Conservation (phyloP, 768 basidiomycete species). For the Termitomyces sp. region DNA sequence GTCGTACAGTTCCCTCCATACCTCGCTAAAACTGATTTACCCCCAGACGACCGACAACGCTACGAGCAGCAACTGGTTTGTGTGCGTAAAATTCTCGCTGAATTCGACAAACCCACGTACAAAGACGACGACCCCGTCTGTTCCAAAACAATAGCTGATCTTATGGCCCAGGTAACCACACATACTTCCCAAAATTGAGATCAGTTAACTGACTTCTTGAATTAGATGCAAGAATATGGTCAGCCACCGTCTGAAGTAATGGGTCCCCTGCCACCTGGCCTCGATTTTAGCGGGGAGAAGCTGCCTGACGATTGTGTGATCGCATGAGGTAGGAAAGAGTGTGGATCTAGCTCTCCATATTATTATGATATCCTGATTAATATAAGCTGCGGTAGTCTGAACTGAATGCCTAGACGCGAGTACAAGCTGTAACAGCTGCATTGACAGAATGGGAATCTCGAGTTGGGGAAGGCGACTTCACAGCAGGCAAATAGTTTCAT, state of each 20-base stretch:
- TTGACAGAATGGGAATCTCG: neutral
- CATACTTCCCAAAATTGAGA: neutral
- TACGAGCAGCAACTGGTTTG: conserved; percentile 56
- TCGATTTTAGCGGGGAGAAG: conserved; percentile 33
- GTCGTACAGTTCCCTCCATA: conserved; percentile 67
- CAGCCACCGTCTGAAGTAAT: conserved; percentile 64
- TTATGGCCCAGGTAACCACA: conserved; percentile 54
- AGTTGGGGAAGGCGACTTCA: neutral
- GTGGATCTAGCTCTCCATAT: neutral
- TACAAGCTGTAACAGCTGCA: neutral
- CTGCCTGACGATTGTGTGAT: conserved; percentile 9
- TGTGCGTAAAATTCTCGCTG: conserved; percentile 51
- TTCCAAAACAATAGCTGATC: conserved; percentile 45
- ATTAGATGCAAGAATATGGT: conserved; percentile 75
- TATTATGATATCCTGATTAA: neutral
- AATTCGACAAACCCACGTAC: conserved; percentile 61
- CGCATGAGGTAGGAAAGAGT: neutral
- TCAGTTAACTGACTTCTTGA: conserved; percentile 30
- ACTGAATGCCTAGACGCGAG: neutral
- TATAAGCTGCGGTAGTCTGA: neutral
- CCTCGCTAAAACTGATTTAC: conserved; percentile 50
- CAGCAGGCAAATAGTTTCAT: neutral
- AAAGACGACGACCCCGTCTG: conserved; percentile 45
- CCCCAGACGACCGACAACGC: conserved; percentile 52
- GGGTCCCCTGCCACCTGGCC: conserved; percentile 76